Base-by-base conservation (phyloP, 176 grass and related monocot species). In the Aegilops bicornis region DNA sequence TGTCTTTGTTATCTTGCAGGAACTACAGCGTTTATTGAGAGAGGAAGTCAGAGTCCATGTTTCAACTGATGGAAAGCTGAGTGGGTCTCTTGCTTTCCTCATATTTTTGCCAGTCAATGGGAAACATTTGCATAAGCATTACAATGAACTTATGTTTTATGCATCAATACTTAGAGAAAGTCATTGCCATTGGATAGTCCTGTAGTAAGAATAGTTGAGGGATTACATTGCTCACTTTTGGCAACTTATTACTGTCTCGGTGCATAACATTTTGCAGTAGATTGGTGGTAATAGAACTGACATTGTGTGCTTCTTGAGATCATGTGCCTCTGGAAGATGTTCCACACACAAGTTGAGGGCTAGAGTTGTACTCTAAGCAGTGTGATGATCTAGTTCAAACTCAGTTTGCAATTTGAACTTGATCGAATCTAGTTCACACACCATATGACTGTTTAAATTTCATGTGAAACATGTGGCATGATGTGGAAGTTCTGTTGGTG, bases 51-150 rank as follows among this genome's bases (percentile, higher is more conserved):
- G n/a, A 91, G 33, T 35, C 96, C 96, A 83, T 95, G n/a, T 91
- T 79, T 91, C 96, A 61, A 87, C 91, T 48, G 96, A 98, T 69
- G 96, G 96, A 58, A 98, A 98, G 64, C 93, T 90, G 91, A n/a
- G 96, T 98, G 0, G n/a, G 39, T 77, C 68, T 70, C 72, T 78
- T 47, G 10, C 63, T 36, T 58, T 36, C 56, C 59, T 48, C 6
- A 3, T 27, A 80, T 30, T 48, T 83, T 43, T 14, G 35, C 35
- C 17, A 9, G 35, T 23, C 13, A 79, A 14, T 80, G n/a, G 75
- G 50, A 68, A 69, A 11, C 15, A 69, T 7, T 10, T 60, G 27
- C 59, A 45, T 48, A 27, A 65, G 79, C 4, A 74, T 73, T 79
- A 8, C 45, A 63, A 8, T 23, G 8, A 23, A 86, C 20, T 8